Conservation (phyloP, 257 asterid genomes). For the Solanum sparsipilum region DNA sequence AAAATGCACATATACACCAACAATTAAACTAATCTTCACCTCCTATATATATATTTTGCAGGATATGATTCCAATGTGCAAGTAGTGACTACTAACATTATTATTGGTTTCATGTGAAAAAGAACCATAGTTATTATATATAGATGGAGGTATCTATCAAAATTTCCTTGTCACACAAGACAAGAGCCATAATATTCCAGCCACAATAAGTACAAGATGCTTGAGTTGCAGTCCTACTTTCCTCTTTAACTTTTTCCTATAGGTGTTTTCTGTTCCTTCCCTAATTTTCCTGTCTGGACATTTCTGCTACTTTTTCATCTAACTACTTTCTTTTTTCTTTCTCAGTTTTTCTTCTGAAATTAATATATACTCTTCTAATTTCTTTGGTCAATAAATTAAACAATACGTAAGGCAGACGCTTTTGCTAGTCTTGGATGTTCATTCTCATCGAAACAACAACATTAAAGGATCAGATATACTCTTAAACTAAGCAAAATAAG, state of each 20-base stretch:
- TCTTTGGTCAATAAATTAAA: not conserved
- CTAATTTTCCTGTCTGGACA: not conserved
- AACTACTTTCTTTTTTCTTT: not conserved
- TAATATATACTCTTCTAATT: not conserved
- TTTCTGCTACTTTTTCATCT: not conserved
- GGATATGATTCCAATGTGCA: not conserved
- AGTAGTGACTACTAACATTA: not conserved
- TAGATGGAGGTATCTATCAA: not conserved
- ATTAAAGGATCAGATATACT: not conserved
- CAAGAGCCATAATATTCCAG: not conserved
- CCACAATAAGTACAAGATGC: not conserved
- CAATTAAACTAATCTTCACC: not conserved
- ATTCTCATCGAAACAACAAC: not conserved
- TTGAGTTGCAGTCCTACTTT: not conserved
- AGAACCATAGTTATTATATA: not conserved
- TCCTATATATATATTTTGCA: not conserved
- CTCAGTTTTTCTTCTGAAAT: not conserved
- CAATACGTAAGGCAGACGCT: not conserved
- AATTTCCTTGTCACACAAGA: not conserved
- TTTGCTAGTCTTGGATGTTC: not conserved
- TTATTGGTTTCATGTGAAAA: not conserved
- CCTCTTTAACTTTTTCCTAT: not conserved
- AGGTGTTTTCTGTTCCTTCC: not conserved
- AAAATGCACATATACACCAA: not conserved
- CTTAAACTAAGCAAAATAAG: not conserved